Conservation (phyloP, 805 yeast species). For the Zygotorulaspora chibaensis region DNA sequence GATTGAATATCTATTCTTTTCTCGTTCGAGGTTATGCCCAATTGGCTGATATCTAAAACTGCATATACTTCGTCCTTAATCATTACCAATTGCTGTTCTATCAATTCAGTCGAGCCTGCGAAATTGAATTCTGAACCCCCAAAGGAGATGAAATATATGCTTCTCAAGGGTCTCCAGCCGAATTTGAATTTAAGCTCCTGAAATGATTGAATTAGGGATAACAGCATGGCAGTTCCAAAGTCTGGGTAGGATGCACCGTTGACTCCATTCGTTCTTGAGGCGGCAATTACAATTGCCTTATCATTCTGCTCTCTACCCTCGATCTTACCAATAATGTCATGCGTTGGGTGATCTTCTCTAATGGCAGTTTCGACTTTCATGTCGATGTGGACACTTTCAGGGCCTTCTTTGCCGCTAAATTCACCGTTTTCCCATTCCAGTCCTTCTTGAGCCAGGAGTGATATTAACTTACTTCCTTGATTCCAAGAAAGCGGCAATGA, state of each 20-base stretch:
- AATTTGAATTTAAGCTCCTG: constrained; percentile 57
- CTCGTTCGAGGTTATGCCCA: constrained; percentile 48
- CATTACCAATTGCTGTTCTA: constrained; percentile 50
- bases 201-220: constrained; percentile 67
- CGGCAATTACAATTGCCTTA: constrained; percentile 72
- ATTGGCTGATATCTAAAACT: constrained; percentile 61
- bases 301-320: constrained; percentile 77
- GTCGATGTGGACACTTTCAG: constrained; percentile 18
- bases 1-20: constrained; percentile 51
- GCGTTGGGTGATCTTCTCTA: constrained; percentile 56
- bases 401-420: constrained; percentile 21
- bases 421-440: constrained; percentile 21
- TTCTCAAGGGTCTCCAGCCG: constrained; percentile 80
- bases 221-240: constrained; percentile 68
- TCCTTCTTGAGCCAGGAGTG: constrained; percentile 26
- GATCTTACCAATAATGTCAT: constrained; percentile 77
- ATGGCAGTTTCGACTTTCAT: constrained; percentile 42
- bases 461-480: constrained; percentile 50
- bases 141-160: constrained; percentile 77
- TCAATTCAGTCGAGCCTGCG: constrained; percentile 83
- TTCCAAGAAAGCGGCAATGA: constrained; percentile 71
- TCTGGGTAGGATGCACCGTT: constrained; percentile 69
- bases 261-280: constrained; percentile 73
- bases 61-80: constrained; percentile 59
- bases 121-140: constrained; percentile 76